Conservation (phyloP, 495 filamentous ascomycete genomes). For the Podospora comata region DNA sequence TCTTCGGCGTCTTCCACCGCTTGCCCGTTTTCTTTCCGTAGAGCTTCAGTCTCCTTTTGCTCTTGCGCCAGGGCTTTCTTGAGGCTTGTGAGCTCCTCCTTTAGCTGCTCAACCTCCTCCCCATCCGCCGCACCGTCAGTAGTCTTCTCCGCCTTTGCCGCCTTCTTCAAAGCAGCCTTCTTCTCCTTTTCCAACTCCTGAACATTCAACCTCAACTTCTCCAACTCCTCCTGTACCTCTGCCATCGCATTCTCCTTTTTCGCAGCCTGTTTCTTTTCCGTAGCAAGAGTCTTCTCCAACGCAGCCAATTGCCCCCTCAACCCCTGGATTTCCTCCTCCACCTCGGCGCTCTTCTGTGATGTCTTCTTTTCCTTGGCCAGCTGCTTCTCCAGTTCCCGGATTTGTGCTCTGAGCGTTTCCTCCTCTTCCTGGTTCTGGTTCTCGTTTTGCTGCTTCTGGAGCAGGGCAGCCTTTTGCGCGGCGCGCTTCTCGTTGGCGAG, state of each 20-base stretch:
- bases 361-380: constrained; percentile 49
- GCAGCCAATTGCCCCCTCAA: constrained; percentile 27
- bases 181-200: constrained; percentile 51
- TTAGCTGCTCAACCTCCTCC: constrained; percentile 38
- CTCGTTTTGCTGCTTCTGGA: constrained; percentile 39
- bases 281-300: constrained; percentile 28
- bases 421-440: constrained; percentile 38
- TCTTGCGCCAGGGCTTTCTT: constrained; percentile 41
- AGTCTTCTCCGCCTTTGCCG: constrained; percentile 27
- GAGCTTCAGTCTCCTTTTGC: constrained; percentile 40
- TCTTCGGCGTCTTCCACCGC: constrained; percentile 49
- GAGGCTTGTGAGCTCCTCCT: constrained; percentile 34
- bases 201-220: constrained; percentile 47
- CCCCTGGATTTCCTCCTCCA: constrained; percentile 36
- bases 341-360: constrained; percentile 33
- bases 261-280: constrained; percentile 37
- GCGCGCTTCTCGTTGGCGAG: constrained; percentile 74
- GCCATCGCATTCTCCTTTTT: constrained; percentile 32
- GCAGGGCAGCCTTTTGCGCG: constrained; percentile 54
- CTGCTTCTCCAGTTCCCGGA: constrained; percentile 50
- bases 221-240: constrained; percentile 39
- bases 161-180: constrained; percentile 52
- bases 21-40: constrained; percentile 37
- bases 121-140: constrained; percentile 33
- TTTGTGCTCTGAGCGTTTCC: constrained; percentile 43